Evolutionary conservation across 2,329 filamentous ascomycete genomes (phyloP).

Genomic region (Dothideomycetes sp.): DNA sequence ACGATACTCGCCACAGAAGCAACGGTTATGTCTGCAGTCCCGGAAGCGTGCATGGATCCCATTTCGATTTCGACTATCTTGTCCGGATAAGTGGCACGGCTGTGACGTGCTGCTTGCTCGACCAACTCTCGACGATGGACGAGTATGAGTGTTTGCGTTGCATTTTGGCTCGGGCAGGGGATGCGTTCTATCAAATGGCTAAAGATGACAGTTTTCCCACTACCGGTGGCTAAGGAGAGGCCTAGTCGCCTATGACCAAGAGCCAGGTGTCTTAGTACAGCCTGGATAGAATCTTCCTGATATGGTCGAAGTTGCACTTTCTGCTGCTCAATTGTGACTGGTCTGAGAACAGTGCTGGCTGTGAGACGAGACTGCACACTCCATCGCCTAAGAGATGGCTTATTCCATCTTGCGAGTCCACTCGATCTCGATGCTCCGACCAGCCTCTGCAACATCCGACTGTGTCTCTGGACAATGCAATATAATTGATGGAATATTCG

Average conservation of each 20-base stretch:
- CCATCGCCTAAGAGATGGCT: no score
- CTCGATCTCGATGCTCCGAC: no score
- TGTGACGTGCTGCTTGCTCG: constrained; percentile 85
- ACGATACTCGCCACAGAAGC: constrained; percentile 80
- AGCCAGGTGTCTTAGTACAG: constrained; percentile 57
- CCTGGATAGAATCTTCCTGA: constrained; percentile 78
- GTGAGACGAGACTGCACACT: no score
- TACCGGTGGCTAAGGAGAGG: constrained; percentile 74
- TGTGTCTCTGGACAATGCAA: no score
- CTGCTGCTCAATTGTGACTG: constrained; percentile 2
- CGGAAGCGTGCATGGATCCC: constrained; percentile 65
- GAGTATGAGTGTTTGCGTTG: constrained; percentile 75
- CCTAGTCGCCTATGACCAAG: constrained; percentile 67
- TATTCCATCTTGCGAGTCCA: no score
- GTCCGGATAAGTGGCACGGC: constrained; percentile 64
- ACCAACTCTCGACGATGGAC: constrained; percentile 89
- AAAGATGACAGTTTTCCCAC: constrained; percentile 92
- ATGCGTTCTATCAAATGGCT: constrained; percentile 84
- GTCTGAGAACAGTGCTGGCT: no score
- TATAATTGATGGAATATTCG: no score
- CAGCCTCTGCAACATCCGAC: no score
- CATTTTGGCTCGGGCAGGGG: constrained; percentile 40
- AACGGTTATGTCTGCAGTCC: constrained; percentile 80
- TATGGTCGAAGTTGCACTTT: constrained; percentile 62
- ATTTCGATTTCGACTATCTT: constrained; percentile 86